A percentile compares a stretch with the other conserved stretches of the same genome.
These are phyloP conservation scores for Penicillium odoratum DNA, from an alignment of 495 filamentous ascomycete genomes.

Conservation along the genomic window DNA sequence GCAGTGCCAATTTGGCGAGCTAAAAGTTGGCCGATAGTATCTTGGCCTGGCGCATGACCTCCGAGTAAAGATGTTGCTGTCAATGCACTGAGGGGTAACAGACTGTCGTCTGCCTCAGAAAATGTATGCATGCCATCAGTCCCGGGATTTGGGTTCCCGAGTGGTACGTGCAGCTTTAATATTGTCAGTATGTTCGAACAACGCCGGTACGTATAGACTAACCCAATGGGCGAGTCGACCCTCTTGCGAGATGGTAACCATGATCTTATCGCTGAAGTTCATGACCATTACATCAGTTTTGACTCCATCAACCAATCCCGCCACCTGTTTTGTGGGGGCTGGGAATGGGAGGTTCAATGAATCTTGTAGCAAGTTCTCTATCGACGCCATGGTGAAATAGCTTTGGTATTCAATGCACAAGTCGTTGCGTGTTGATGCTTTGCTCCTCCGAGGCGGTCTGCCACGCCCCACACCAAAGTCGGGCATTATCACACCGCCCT, in stretches of 20 bases:
- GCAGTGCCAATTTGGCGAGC: conserved; percentile 85
- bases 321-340: conserved; percentile 66
- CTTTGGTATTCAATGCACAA: background rate
- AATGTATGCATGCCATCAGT: conserved; percentile 48
- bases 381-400: conserved; percentile 33
- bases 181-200: background rate
- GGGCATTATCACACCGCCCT: conserved; percentile 27
- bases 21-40: conserved; percentile 82
- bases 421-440: conserved; percentile 18
- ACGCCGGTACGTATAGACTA: conserved; percentile 20
- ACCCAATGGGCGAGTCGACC: conserved; percentile 94
- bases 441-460: conserved; percentile 17
- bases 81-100: conserved; percentile 75
- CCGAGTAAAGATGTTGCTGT: conserved; percentile 88
- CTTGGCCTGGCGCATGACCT: conserved; percentile 74
- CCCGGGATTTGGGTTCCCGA: conserved; percentile 65
- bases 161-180: conserved; percentile 79
- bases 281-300: conserved; percentile 69
- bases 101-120: conserved; percentile 51
- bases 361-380: conserved; percentile 34
- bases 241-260: conserved; percentile 84
- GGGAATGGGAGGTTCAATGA: conserved; percentile 63
- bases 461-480: conserved; percentile 17
- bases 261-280: conserved; percentile 86
- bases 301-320: conserved; percentile 62